Evolutionary conservation across 148 eudicot genomes (phyloP), one percentile per base, ranked within the genome.

Genomic region (Talinum fruticosum): DNA sequence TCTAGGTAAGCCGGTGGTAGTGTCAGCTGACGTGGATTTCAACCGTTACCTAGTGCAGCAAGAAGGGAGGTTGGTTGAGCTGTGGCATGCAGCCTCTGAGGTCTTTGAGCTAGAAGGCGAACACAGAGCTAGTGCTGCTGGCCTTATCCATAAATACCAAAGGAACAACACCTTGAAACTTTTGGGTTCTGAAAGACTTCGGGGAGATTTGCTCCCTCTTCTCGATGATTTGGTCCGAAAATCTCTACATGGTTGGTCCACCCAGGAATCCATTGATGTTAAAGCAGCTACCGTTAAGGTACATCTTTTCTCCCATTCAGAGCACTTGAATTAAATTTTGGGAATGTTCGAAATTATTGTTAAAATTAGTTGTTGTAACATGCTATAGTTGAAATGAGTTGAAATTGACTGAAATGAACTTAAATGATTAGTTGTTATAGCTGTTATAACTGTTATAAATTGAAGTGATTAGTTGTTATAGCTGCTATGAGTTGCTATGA

Each of bases 21-120:
- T 88, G 49, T 86, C 90, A 18, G 82, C 90, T 3, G 90, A 88
- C 71, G 84, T 72, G 6, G 38, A 38, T 2, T 83, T 88, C 69
- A 88, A 88, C 72, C 69, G 59, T 19, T 82, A 82, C 78, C 64
- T 88, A 28, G 78, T 87, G 15, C 80, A 85, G n/a, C 90, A 87
- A 85, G 90, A 88, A 76, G 90, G 90, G 8, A 79, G 53, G 68
- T 33, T 82, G 14, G 88, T 82, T 10, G 90, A 88, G 66, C 75
- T 85, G 54, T 86, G 85, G 87, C 86, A 84, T 79, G 80, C 88
- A 69, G 86, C 84, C 34, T 79, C 85, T 33, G 79, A 88, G 72
- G 70, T 88, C 3, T 88, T 88, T 77, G 86, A 72, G 10, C 83
- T 79, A 35, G 88, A 83, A 33, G 88, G 90, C 0, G 85, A 84